These are phyloP conservation scores for Nyssa sinensis DNA, from an alignment of 148 eudicot species.

Conservation along the genomic window DNA sequence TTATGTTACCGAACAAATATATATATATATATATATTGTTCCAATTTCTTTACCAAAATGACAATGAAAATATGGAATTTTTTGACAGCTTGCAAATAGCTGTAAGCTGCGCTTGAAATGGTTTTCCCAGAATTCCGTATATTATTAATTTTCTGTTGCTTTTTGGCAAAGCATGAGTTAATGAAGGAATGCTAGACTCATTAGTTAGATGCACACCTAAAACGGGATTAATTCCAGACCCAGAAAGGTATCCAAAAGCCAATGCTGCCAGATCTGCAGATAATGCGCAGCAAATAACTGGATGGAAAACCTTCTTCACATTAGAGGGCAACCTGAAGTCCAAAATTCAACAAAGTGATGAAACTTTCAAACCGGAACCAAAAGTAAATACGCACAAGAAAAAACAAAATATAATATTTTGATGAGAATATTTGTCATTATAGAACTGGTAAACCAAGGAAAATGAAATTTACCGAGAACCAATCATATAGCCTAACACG, in stretches of 20 bases:
- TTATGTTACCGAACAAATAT: neutral
- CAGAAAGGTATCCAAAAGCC: constrained; percentile 73
- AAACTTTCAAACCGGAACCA: neutral
- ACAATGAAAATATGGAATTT: neutral
- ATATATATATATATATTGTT: too few species aligned
- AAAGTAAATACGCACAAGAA: neutral
- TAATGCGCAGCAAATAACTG: constrained; percentile 86
- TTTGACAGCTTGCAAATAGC: neutral
- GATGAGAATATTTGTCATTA: neutral
- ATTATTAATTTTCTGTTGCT: neutral
- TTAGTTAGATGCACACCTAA: constrained; percentile 57
- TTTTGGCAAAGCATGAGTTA: neutral
- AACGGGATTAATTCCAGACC: constrained; percentile 73
- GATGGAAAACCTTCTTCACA: constrained; percentile 79
- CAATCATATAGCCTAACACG: constrained; percentile 87
- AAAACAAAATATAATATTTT: neutral
- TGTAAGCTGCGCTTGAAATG: constrained; percentile 1
- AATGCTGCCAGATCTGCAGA: constrained; percentile 90
- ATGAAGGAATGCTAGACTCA: neutral
- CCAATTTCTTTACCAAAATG: neutral
- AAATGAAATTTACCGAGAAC: constrained; percentile 61
- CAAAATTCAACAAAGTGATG: constrained; percentile 5
- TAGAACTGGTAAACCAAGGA: constrained; percentile 8
- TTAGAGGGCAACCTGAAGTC: constrained; percentile 70
- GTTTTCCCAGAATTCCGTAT: neutral